phyloP scores from a whole-genome alignment of 345 rosid genomes.

The Zanthoxylum bungeanum region DNA sequence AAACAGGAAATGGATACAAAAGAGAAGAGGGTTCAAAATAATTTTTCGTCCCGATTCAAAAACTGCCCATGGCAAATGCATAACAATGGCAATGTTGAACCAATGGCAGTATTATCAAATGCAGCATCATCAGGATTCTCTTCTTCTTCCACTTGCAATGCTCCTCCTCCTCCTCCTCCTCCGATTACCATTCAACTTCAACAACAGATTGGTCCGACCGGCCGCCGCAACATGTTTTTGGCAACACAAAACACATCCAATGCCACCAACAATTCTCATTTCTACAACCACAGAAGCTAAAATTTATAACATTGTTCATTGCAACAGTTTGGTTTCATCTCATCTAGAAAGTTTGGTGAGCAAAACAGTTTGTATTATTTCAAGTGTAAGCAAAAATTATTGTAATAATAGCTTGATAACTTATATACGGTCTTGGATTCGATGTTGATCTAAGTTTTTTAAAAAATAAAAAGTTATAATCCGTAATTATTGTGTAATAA shows the following conservation, averaged over 20 bases:
- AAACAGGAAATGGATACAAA: conserved; percentile 39
- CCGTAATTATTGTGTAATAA: too few relatives aligned
- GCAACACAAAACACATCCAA: neutral
- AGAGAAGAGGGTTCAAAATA: conserved; percentile 40
- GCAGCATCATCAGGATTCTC: conserved; percentile 99
- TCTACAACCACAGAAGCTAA: neutral
- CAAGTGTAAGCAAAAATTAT: neutral
- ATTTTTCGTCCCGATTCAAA: conserved; percentile 16
- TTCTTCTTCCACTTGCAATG: conserved; percentile 35
- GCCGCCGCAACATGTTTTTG: conserved; percentile 5
- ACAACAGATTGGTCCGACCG: neutral
- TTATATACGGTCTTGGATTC: too few relatives aligned
- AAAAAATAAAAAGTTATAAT: too few relatives aligned
- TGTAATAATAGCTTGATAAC: neutral
- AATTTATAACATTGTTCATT: neutral
- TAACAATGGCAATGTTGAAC: conserved; percentile 20
- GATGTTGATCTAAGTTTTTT: too few relatives aligned
- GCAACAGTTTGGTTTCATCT: neutral
- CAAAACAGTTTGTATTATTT: neutral
- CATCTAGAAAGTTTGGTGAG: neutral
- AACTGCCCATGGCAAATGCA: conserved; percentile 38
- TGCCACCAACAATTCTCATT: neutral
- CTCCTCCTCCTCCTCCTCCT: conserved; percentile 30
- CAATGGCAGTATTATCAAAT: conserved; percentile 39
- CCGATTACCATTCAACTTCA: conserved; percentile 12